A percentile compares a stretch with the other conserved stretches of the same genome.
These are phyloP conservation scores for Saccharomyces paradoxus DNA, from an alignment of 805 yeast species.

Conservation along the genomic window DNA sequence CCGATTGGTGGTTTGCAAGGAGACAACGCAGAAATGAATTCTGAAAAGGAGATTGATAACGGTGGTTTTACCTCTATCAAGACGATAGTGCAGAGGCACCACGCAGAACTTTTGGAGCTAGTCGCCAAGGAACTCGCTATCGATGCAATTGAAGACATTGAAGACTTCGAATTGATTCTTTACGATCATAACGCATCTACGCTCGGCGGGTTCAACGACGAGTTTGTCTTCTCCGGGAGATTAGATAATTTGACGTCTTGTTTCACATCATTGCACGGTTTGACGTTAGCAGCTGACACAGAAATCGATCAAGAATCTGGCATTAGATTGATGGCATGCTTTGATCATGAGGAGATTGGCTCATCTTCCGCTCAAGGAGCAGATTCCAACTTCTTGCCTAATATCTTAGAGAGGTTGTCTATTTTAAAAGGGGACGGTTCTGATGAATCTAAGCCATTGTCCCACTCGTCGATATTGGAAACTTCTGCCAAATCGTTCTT, in stretches of 20 bases:
- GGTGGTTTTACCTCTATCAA: conserved; percentile 57
- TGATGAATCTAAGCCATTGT: conserved; percentile 22
- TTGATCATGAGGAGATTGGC: conserved; percentile 96
- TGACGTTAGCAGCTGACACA: conserved; percentile 45
- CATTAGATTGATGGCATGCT: conserved; percentile 68
- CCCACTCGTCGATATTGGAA: conserved; percentile 39
- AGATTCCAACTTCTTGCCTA: conserved; percentile 81
- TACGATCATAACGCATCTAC: conserved; percentile 79
- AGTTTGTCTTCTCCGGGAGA: conserved; percentile 85
- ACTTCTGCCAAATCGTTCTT: conserved; percentile 73
- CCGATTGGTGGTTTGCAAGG: conserved; percentile 69
- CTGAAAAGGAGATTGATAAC: conserved; percentile 36
- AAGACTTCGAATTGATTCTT: conserved; percentile 81
- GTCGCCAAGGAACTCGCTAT: conserved; percentile 60
- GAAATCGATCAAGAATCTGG: conserved; percentile 42
- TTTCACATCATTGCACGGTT: conserved; percentile 66
- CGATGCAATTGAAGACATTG: conserved; percentile 45
- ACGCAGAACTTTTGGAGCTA: conserved; percentile 55
- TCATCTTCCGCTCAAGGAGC: conserved; percentile 95
- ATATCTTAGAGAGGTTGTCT: conserved; percentile 63
- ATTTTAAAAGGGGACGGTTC: conserved; percentile 35
- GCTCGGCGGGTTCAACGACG: conserved; percentile 84
- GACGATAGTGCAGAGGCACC: conserved; percentile 65
- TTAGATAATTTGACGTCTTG: conserved; percentile 87
- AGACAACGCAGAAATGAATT: conserved; percentile 33